Percentiles rank a stretch among this genome's conserved stretches.
Conservation (phyloP, 129 eudicot species). For the carrot (Daucus carota) region DNA sequence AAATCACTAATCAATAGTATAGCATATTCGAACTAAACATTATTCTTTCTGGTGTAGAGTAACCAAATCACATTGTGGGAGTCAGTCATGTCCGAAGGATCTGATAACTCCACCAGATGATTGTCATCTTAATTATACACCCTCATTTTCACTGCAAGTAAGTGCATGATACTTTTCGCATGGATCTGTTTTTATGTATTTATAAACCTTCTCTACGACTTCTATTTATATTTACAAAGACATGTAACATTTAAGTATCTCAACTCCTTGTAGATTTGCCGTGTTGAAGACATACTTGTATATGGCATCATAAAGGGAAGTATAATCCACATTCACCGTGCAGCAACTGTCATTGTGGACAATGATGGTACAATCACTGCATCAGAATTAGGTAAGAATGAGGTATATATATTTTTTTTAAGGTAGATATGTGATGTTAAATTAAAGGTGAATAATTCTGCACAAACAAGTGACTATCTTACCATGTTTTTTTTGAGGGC, state of each 20-base stretch:
- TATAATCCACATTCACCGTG: constrained; percentile 76
- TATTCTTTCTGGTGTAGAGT: constrained; percentile 38
- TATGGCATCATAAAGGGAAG: constrained; percentile 69
- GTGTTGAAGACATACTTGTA: constrained; percentile 81
- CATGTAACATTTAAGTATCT: background rate
- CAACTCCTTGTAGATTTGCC: constrained; percentile 51
- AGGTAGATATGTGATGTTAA: background rate
- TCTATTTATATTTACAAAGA: background rate
- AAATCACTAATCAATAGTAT: background rate
- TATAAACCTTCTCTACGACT: background rate
- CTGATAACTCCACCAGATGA: constrained; percentile 83
- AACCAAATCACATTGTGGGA: constrained; percentile 69
- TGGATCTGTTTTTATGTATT: background rate
- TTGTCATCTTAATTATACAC: constrained; percentile 81
- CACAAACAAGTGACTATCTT: background rate
- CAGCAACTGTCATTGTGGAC: constrained; percentile 63
- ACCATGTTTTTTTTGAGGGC: background rate
- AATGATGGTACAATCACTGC: constrained; percentile 58
- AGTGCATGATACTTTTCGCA: constrained; percentile 10
- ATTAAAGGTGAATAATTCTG: background rate
- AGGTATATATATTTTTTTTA: background rate
- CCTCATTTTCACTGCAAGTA: constrained; percentile 81
- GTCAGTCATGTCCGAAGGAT: constrained; percentile 69
- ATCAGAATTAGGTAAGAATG: constrained; percentile 82
- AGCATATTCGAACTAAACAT: constrained; percentile 5